Base-by-base conservation (phyloP, 2,329 filamentous ascomycete species). In the Emergomyces africanus region DNA sequence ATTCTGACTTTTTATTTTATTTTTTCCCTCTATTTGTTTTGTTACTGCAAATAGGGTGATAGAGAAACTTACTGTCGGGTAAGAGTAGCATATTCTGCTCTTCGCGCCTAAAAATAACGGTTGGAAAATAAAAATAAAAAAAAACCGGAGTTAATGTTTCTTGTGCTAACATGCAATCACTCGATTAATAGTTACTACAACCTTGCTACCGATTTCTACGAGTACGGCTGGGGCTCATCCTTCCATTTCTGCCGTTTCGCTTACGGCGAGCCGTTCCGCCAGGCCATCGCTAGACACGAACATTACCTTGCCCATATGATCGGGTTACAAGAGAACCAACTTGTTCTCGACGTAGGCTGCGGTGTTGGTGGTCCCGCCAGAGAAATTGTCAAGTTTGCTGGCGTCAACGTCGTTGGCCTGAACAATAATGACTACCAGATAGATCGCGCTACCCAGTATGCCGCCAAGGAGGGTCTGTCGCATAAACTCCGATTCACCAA, bases 361-460 rank as follows among this genome's bases (percentile, higher is more conserved):
- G 94, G 94, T 81, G 90, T 97, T 59, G 94, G 94, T 68, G 94
- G 94, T 53, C 94, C 94, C 25, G 94, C 92, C 6, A 84, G 91
- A 62, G 91, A 97, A 79, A 97, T 99, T 68, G 89, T 89, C 77
- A 95, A 95, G 77, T 99, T 99, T 78, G 87, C 89, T 12, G 92
- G 89, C 62, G 87, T 84, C 67, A 90, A 96, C 68, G 83, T 97
- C 63, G 87, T 90, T 28, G 94, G 94, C 49, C 78, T 97, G 72
- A 99, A 97, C 84, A 97, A 96, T 84, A 97, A 97, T 76, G 90
- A 96, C 78, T 99, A 99, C 80, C 94, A 97, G 78, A 96, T 97
- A 65, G 84, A 96, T 72, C 89, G 94, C 65, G 92, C 91, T n/a
- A 90, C 85, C 15, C 79, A 81, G 58, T 96, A 96, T 71, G 90